Percentiles rank a stretch among this genome's conserved stretches.
These are phyloP conservation scores for Alternaria sp. DNA, from an alignment of 2,329 filamentous ascomycete species.

Conservation along the genomic window DNA sequence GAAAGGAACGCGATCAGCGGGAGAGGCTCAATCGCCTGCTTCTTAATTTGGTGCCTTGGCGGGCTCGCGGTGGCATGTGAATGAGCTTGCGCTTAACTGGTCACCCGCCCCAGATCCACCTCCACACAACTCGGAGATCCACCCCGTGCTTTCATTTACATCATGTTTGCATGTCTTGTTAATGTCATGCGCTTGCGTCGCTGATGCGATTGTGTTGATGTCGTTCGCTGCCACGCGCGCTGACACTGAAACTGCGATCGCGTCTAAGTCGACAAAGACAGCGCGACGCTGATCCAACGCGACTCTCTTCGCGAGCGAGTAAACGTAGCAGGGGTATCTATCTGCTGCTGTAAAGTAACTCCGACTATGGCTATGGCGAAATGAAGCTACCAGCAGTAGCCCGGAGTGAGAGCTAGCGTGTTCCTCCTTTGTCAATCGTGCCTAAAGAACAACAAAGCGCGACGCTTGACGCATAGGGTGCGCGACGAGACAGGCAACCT, in stretches of 20 bases:
- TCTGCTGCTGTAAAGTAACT: neutral
- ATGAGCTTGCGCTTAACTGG: constrained; percentile 23
- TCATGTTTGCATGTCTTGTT: neutral
- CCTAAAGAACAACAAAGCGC: neutral
- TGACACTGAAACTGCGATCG: neutral
- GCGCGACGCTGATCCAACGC: neutral
- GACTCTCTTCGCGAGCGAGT: neutral
- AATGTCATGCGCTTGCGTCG: neutral
- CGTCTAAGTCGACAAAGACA: neutral
- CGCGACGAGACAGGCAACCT: neutral
- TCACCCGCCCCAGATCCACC: constrained; percentile 21
- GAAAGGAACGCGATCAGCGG: constrained; percentile 24
- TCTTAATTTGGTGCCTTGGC: constrained; percentile 32
- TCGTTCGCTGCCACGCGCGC: neutral
- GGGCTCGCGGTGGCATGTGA: constrained; percentile 29
- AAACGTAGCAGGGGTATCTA: neutral
- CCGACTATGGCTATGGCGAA: constrained; percentile 3
- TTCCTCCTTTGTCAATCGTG: neutral
- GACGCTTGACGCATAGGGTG: neutral
- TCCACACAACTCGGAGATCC: constrained; percentile 10
- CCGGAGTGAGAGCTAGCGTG: neutral
- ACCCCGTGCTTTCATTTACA: constrained; percentile 10
- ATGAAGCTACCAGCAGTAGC: constrained; percentile 2
- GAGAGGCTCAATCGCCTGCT: constrained; percentile 27
- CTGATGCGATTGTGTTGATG: neutral